These are phyloP conservation scores for Musa troglodytarum DNA, from an alignment of 176 grass and related monocot genomes.

Conservation along the genomic window DNA sequence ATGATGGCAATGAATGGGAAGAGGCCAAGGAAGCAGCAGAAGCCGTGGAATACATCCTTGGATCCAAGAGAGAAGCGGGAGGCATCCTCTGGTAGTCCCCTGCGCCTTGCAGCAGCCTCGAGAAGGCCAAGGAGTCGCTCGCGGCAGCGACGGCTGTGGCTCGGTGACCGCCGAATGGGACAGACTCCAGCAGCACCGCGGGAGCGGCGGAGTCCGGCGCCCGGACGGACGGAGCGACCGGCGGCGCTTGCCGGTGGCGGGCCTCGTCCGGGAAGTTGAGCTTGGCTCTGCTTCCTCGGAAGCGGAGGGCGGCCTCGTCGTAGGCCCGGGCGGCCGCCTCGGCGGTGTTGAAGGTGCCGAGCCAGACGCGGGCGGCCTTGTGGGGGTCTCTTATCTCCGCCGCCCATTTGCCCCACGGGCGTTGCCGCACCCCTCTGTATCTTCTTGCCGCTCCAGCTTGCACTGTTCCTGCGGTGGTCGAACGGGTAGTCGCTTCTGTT, in stretches of 20 bases:
- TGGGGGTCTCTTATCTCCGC: slow-evolving; percentile 14
- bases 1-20: background rate
- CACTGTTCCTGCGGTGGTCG: background rate
- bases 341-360: slow-evolving; percentile 17
- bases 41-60: background rate
- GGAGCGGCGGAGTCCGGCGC: background rate
- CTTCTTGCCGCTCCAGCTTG: background rate
- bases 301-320: slow-evolving; percentile 16
- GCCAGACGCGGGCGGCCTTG: slow-evolving; percentile 14
- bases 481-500: background rate
- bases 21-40: background rate
- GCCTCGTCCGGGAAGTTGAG: slow-evolving; percentile 16
- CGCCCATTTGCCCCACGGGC: slow-evolving; percentile 14
- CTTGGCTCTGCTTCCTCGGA: slow-evolving; percentile 9
- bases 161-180: background rate
- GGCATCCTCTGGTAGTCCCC: background rate
- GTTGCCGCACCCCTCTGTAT: slow-evolving; percentile 9
- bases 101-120: background rate
- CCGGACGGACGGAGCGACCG: background rate
- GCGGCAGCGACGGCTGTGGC: background rate
- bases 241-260: no score
- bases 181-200: background rate
- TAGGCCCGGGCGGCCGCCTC: slow-evolving; percentile 17
- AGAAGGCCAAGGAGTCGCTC: background rate
- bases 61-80: background rate